Evolutionary conservation across 768 basidiomycete species (phyloP).

Genomic region (Podaxis sp.): DNA sequence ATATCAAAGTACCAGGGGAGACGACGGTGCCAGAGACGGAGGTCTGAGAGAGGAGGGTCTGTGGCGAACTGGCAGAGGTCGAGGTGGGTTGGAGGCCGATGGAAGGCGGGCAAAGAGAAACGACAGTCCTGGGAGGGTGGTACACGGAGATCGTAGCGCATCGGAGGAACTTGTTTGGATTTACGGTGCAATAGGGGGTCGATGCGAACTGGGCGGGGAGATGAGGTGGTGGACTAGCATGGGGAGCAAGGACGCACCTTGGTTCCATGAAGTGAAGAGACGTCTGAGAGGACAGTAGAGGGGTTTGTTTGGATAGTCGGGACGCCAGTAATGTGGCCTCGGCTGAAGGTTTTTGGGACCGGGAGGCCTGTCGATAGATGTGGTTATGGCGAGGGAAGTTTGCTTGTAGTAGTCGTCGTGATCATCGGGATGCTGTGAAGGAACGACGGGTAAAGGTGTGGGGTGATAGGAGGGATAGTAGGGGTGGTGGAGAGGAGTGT

Average conservation of each 20-base stretch:
- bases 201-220: neutral
- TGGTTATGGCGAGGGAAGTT: neutral
- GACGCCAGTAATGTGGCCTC: conserved; percentile 3
- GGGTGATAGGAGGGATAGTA: neutral
- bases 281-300: neutral
- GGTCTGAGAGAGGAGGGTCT: neutral
- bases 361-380: neutral
- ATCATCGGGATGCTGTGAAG: neutral
- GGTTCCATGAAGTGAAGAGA: neutral
- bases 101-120: neutral
- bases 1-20: conserved; percentile 20
- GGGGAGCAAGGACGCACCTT: neutral
- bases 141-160: conserved; percentile 8
- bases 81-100: neutral
- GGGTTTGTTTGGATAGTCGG: neutral
- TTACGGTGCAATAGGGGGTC: neutral
- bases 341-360: neutral
- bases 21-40: conserved; percentile 17
- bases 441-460: neutral
- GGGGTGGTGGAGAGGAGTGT: neutral
- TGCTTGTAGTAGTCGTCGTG: neutral
- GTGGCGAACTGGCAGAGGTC: conserved; percentile 16
- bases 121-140: neutral
- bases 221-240: no score
- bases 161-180: neutral